A percentile compares a stretch with the other conserved stretches of the same genome.
Evolutionary conservation across 2,329 filamentous ascomycete genomes (phyloP).

Genomic region (Bisporella sp.): DNA sequence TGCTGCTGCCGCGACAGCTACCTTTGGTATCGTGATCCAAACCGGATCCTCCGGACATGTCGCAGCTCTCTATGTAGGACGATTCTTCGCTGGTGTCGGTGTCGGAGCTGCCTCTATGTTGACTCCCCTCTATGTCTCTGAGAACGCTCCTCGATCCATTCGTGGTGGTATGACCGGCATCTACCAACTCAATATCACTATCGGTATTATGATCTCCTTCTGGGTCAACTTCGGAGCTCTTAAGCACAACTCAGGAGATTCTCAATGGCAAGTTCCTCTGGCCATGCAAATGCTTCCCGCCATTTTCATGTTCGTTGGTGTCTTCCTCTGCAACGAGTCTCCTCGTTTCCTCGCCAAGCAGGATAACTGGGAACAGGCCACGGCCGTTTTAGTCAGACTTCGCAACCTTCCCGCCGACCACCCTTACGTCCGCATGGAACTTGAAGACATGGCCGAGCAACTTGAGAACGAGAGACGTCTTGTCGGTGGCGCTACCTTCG

Average conservation of each 20-base stretch:
- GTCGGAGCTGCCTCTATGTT: slow-evolving; percentile 41
- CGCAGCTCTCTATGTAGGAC: slow-evolving; percentile 57
- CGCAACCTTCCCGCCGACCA: slow-evolving; percentile 42
- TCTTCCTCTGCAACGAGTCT: slow-evolving; percentile 53
- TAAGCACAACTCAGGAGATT: slow-evolving; percentile 28
- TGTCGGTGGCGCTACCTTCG: slow-evolving; percentile 38
- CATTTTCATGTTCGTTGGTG: slow-evolving; percentile 50
- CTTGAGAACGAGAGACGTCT: slow-evolving; percentile 41
- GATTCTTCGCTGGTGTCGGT: slow-evolving; percentile 44
- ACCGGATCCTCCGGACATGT: slow-evolving; percentile 53
- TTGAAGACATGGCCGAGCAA: slow-evolving; percentile 40
- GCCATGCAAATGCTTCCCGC: slow-evolving; percentile 59
- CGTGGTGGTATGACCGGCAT: slow-evolving; percentile 43
- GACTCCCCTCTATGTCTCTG: slow-evolving; percentile 30
- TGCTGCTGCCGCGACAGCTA: slow-evolving; percentile 47
- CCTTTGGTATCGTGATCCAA: slow-evolving; percentile 58
- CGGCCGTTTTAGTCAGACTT: slow-evolving; percentile 46
- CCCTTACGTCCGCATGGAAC: slow-evolving; percentile 44
- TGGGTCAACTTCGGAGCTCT: slow-evolving; percentile 37
- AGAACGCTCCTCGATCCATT: slow-evolving; percentile 43
- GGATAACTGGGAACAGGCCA: slow-evolving; percentile 61
- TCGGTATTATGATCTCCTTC: slow-evolving; percentile 33
- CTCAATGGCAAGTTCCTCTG: slow-evolving; percentile 52
- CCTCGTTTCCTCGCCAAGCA: slow-evolving; percentile 62
- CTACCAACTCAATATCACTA: slow-evolving; percentile 41